Conservation (phyloP, 2,329 filamentous ascomycete species). For the Cercospora berteroae region DNA sequence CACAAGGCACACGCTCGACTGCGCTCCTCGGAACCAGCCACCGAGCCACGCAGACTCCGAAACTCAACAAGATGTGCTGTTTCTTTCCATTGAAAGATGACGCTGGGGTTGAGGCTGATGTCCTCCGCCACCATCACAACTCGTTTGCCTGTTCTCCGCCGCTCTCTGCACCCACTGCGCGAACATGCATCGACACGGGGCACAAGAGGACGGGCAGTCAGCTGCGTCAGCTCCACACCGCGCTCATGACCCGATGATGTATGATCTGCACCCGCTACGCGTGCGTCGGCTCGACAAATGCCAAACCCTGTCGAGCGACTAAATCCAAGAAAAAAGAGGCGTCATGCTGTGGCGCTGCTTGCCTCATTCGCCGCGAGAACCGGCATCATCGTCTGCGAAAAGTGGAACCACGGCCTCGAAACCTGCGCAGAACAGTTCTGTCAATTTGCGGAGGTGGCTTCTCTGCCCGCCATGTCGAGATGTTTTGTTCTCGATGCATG, state of each 20-base stretch:
- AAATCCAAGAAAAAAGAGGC: not conserved
- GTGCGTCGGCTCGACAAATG: not conserved
- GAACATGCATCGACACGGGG: not conserved
- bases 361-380: not conserved
- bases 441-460: not conserved
- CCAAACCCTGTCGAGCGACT: not conserved
- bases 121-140: not conserved
- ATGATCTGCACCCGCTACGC: constrained; percentile 2
- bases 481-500: not conserved
- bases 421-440: not conserved
- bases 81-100: not conserved
- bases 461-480: not conserved
- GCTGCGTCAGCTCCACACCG: not conserved
- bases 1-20: not conserved
- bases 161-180: not conserved
- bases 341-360: constrained; percentile 7
- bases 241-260: constrained; percentile 6
- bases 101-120: not conserved
- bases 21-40: not conserved
- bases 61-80: not conserved
- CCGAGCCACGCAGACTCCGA: not conserved
- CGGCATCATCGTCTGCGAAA: not conserved
- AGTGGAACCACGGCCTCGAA: not conserved
- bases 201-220: not conserved
- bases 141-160: not conserved